These are phyloP conservation scores for Leonotis leonurus DNA, from an alignment of 257 asterid genomes.

Conservation along the genomic window DNA sequence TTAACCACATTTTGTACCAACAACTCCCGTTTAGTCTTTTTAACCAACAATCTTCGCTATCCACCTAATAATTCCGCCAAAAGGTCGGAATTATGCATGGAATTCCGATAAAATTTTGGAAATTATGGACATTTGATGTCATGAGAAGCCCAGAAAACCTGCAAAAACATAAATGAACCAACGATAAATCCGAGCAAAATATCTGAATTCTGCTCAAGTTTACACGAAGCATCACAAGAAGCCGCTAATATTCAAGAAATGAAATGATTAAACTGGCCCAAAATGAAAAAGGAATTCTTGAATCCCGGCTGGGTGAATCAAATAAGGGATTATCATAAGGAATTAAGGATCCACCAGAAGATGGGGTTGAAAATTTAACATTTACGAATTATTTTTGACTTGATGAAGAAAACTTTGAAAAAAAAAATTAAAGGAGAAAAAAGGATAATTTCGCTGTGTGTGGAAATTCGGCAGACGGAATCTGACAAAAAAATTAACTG, in stretches of 20 bases:
- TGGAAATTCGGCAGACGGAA: too few relatives aligned
- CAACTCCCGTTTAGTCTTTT: too few relatives aligned
- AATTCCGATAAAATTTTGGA: too few relatives aligned
- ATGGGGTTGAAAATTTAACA: conserved; percentile 27
- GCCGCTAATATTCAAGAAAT: conserved; percentile 8
- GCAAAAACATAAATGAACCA: background rate
- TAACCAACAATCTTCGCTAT: too few relatives aligned
- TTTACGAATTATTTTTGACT: conserved; percentile 15
- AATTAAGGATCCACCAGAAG: too few relatives aligned
- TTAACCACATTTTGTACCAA: conserved; percentile 14
- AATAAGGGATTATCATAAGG: background rate
- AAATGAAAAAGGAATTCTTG: background rate
- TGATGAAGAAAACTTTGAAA: conserved; percentile 26
- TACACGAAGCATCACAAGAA: background rate
- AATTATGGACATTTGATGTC: background rate
- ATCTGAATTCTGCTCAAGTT: conserved; percentile 6
- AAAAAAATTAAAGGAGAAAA: too few relatives aligned
- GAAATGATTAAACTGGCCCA: conserved; percentile 10
- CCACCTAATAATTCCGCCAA: too few relatives aligned
- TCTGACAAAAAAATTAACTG: too few relatives aligned
- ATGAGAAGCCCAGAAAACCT: background rate
- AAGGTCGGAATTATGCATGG: background rate
- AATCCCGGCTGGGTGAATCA: conserved; percentile 26
- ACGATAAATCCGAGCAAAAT: conserved; percentile 9
- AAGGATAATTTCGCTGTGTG: background rate